These are phyloP conservation scores for Aureobasidium lini DNA, from an alignment of 2,329 filamentous ascomycete genomes.

Conservation along the genomic window DNA sequence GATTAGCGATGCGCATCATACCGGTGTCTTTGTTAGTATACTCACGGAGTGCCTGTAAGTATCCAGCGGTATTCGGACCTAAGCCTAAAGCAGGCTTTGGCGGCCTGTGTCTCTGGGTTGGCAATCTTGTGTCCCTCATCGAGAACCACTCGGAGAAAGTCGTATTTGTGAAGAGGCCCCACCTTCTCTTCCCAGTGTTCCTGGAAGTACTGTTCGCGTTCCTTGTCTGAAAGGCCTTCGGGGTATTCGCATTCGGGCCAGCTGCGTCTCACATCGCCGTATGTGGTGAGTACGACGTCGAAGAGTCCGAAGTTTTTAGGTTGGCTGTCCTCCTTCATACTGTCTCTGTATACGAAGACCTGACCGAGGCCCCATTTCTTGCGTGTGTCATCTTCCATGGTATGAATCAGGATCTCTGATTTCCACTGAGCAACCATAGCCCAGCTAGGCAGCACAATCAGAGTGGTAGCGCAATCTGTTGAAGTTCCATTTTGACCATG, in stretches of 20 bases:
- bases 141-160: slow-evolving; percentile 47
- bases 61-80: slow-evolving; percentile 35
- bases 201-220: slow-evolving; percentile 35
- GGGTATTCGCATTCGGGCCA: slow-evolving; percentile 18
- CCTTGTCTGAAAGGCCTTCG: slow-evolving; percentile 10
- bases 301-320: slow-evolving; percentile 7
- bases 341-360: slow-evolving; percentile 14
- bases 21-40: background rate
- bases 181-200: slow-evolving; percentile 25
- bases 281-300: slow-evolving; percentile 35
- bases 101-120: slow-evolving; percentile 37
- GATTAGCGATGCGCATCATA: background rate
- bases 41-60: slow-evolving; percentile 34
- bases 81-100: slow-evolving; percentile 38
- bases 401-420: slow-evolving; percentile 24
- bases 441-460: slow-evolving; percentile 36
- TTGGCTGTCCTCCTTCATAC: background rate
- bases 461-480: slow-evolving; percentile 26
- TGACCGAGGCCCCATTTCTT: slow-evolving; percentile 10
- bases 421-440: slow-evolving; percentile 33
- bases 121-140: slow-evolving; percentile 54
- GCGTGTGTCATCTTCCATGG: background rate
- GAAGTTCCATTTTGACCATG: slow-evolving; percentile 6
- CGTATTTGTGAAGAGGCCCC: slow-evolving; percentile 32
- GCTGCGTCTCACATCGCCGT: slow-evolving; percentile 33